A percentile compares a stretch with the other conserved stretches of the same genome.
Evolutionary conservation across 441 rosid species (phyloP).

Genomic region (Aquilaria agallochum): DNA sequence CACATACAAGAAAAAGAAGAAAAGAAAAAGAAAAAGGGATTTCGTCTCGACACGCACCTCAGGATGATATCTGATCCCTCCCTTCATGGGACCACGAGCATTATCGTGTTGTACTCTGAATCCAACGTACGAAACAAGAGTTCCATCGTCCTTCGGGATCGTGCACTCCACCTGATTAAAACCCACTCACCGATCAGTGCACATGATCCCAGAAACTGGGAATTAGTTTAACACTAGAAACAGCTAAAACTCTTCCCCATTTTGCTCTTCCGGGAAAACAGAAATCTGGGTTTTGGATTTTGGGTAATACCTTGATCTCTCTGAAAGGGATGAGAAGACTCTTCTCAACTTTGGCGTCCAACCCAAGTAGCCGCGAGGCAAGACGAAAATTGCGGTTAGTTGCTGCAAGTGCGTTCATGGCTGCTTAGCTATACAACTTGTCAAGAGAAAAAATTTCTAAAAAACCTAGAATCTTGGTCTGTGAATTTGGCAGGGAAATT

Average conservation of each 20-base stretch:
- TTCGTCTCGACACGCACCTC: conserved; percentile 37
- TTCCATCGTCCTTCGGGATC: conserved; percentile 82
- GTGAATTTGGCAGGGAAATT: background rate
- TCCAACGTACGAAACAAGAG: conserved; percentile 70
- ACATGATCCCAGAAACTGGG: background rate
- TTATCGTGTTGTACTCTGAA: conserved; percentile 86
- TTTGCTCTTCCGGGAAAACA: background rate
- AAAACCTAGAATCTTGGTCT: conserved; percentile 8
- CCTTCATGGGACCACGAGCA: conserved; percentile 93
- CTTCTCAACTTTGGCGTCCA: conserved; percentile 82
- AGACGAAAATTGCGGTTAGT: conserved; percentile 89
- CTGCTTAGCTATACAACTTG: background rate
- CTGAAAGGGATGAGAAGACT: conserved; percentile 91
- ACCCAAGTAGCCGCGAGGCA: conserved; percentile 78
- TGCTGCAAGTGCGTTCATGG: conserved; percentile 94
- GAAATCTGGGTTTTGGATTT: background rate
- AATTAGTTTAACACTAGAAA: background rate
- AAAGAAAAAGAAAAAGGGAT: background rate
- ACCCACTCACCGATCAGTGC: conserved; percentile 10
- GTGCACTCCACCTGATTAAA: conserved; percentile 77
- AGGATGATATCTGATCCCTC: conserved; percentile 89
- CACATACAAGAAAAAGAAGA: background rate
- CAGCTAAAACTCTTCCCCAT: background rate
- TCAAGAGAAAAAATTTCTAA: conserved; percentile 9
- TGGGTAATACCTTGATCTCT: conserved; percentile 70